Base-by-base conservation (phyloP, 2,329 filamentous ascomycete genomes). In the Aspergillus carbonarius region DNA sequence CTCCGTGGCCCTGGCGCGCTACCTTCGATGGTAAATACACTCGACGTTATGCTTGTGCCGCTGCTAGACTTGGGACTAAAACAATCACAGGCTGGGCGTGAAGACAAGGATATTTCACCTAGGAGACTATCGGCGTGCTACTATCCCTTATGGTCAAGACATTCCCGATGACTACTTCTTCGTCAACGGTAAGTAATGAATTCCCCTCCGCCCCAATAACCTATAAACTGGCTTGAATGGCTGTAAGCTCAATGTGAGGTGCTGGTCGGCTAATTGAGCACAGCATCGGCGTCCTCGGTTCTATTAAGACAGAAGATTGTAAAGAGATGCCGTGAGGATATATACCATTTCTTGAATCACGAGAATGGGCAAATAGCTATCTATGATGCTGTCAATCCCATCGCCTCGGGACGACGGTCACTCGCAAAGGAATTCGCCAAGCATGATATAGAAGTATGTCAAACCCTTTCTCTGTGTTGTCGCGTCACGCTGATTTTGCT, bases 311-410 rank as follows among this genome's bases (percentile, higher is more conserved):
- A 98, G 75, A 97, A 97, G 80, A 99, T 99, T 54, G 82, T 99
- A 18, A 96, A 97, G 78, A 96, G 96, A 74, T 99, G 95, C 68
- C 88, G 95, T 59, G 93, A 98, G 72, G 95, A 99, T 70, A 97
- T 99, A 58, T 96, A 97, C 71, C 88, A 90, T 56, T 99, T 96
- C 82, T 80, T 99, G 46, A 96, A 98, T 70, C 90, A 97, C 66
- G 95, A 98, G 71, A 98, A 98, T 68, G 95, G 95, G 12, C 95
- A 99, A 72, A 93, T 99, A 56, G 95, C 95, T 57, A 98, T 99
- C 60, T 99, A 98, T 73, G 95, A 99, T 76, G 95, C 96, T 27
- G 96, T 99, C 17, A 99, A 99, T 69, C 93, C 93, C 4, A 88
- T 95, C 18, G 88, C 91, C 18, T 87, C 85, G 58, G 93, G 92